A percentile compares a stretch with the other conserved stretches of the same genome.
phyloP scores from a whole-genome alignment of 768 basidiomycete genomes.

The Lactarius deliciosus region DNA sequence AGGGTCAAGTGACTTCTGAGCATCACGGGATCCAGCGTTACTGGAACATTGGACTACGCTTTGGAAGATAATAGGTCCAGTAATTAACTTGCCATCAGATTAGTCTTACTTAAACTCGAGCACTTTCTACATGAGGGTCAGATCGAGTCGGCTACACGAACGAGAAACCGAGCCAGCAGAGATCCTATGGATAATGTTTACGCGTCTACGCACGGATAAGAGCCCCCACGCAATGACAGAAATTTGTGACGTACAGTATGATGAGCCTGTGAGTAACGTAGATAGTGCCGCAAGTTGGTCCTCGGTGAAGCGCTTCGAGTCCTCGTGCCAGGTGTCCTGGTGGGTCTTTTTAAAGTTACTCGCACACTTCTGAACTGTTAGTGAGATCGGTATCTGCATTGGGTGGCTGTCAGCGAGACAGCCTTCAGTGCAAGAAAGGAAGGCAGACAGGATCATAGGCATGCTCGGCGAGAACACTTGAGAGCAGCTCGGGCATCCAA shows the following conservation, averaged over 20 bases:
- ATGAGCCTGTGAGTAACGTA: constrained; percentile 82
- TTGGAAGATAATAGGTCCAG: constrained; percentile 1
- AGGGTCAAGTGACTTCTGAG: constrained; percentile 7
- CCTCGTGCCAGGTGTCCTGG: constrained; percentile 89
- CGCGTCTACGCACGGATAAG: constrained; percentile 28
- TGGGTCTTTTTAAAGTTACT: constrained; percentile 80
- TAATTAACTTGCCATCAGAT: constrained; percentile 10
- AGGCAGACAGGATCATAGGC: constrained; percentile 73
- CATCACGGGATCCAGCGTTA: neutral
- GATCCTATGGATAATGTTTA: constrained; percentile 7
- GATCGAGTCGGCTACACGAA: neutral
- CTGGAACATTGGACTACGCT: constrained; percentile 3
- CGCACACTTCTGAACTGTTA: constrained; percentile 78
- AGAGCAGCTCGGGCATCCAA: constrained; percentile 87
- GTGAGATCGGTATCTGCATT: constrained; percentile 73
- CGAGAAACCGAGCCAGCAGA: neutral
- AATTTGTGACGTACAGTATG: constrained; percentile 58
- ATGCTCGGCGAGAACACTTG: constrained; percentile 75
- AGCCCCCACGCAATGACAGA: neutral
- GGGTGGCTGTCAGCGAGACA: constrained; percentile 24
- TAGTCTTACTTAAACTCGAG: neutral
- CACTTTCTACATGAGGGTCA: constrained; percentile 7
- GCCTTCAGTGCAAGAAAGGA: neutral
- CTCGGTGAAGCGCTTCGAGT: constrained; percentile 80
- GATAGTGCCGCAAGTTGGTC: constrained; percentile 82